Evolutionary conservation across 164 flowering plant genomes (phyloP).

Genomic region (Piper betle): DNA sequence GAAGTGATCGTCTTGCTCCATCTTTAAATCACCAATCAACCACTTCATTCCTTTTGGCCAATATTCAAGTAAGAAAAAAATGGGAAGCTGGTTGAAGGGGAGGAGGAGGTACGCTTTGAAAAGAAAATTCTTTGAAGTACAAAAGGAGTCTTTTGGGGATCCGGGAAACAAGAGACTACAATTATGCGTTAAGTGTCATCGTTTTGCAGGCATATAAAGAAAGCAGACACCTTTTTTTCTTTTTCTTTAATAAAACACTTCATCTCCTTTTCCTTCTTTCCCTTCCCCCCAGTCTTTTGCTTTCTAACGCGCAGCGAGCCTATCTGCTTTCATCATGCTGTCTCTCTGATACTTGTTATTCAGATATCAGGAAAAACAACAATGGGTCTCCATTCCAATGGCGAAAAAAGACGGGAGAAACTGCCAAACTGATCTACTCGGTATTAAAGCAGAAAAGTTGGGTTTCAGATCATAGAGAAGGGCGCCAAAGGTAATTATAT

Average conservation of each 20-base stretch:
- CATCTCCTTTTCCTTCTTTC: conserved; percentile 1
- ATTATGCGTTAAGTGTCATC: conserved; percentile 16
- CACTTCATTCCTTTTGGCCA: too few relatives aligned
- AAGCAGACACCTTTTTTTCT: conserved; percentile 2
- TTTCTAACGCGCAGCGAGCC: background rate
- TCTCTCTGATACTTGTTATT: background rate
- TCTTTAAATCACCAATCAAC: too few relatives aligned
- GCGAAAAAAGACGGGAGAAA: background rate
- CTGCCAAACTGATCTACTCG: background rate
- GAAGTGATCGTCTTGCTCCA: too few relatives aligned
- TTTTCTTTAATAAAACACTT: background rate
- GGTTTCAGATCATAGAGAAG: too few relatives aligned
- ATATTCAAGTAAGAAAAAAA: background rate
- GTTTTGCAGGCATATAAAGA: conserved; percentile 18
- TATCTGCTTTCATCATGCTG: background rate
- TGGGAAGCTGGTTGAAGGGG: background rate
- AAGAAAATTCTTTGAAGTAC: conserved; percentile 3
- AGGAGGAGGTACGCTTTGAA: conserved; percentile 1
- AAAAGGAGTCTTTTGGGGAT: conserved; percentile 14
- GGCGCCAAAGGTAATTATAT: too few relatives aligned
- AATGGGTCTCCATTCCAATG: background rate
- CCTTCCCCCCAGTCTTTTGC: conserved; percentile 6
- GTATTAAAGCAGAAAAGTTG: background rate
- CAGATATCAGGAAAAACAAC: background rate
- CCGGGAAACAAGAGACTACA: conserved; percentile 19